These are phyloP conservation scores for Musa troglodytarum DNA, from an alignment of 176 grass and related monocot genomes.

Conservation along the genomic window DNA sequence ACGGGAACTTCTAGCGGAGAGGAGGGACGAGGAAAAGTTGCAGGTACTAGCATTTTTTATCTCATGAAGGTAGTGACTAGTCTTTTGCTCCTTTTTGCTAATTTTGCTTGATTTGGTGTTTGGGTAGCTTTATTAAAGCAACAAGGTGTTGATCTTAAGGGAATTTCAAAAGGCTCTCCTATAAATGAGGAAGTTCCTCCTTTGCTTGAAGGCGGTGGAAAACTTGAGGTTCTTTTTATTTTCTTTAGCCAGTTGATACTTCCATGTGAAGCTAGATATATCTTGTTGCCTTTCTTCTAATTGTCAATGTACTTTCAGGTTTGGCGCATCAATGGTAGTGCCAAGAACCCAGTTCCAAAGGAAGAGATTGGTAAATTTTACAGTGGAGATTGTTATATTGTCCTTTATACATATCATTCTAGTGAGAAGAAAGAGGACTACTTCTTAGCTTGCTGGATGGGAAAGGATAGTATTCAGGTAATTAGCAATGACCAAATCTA, in stretches of 20 bases:
- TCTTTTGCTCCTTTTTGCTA: constrained; percentile 20
- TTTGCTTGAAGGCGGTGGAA: constrained; percentile 85
- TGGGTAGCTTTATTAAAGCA: constrained; percentile 86
- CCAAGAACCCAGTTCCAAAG: constrained; percentile 59
- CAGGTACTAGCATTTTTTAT: constrained; percentile 40
- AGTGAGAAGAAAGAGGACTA: constrained; percentile 93
- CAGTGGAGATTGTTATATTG: constrained; percentile 84
- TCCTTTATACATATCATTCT: constrained; percentile 93
- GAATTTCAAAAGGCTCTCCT: constrained; percentile 58
- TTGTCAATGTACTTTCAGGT: constrained; percentile 41
- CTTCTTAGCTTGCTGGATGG: constrained; percentile 79
- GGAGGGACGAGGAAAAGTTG: constrained; percentile 93
- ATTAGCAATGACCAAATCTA: constrained; percentile 10
- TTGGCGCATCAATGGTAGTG: constrained; percentile 77
- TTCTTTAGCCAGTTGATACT: constrained; percentile 18
- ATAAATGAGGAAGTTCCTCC: constrained; percentile 96
- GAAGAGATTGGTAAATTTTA: constrained; percentile 96
- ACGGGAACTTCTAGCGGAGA: constrained; percentile 47
- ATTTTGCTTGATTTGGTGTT: constrained; percentile 17
- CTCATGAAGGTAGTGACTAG: neutral
- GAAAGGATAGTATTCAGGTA: constrained; percentile 76
- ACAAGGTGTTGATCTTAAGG: constrained; percentile 88
- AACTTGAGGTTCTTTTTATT: constrained; percentile 64
- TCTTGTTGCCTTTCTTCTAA: constrained; percentile 17
- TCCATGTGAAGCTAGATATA: constrained; percentile 4